Percentiles rank a stretch among this genome's conserved stretches.
These are phyloP conservation scores for Colletotrichum costaricense DNA, from an alignment of 2,329 filamentous ascomycete genomes.

Conservation along the genomic window DNA sequence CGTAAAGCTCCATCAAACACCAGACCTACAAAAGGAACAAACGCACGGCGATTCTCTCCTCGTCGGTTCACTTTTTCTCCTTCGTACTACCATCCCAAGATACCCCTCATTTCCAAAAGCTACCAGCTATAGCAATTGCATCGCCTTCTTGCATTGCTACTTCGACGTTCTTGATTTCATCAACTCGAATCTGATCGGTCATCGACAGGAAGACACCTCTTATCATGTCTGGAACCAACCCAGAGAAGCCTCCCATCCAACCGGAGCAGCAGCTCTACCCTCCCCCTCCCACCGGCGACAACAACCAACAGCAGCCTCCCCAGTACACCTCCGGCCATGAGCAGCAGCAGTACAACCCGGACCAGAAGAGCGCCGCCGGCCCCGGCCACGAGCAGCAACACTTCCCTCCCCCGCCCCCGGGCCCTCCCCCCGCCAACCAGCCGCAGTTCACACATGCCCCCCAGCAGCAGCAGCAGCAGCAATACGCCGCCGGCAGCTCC, in stretches of 20 bases:
- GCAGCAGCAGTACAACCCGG: constrained; percentile 17
- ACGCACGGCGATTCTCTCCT: background rate
- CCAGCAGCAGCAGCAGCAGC: constrained; percentile 15
- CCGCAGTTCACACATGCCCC: constrained; percentile 27
- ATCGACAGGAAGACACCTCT: background rate
- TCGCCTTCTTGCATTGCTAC: background rate
- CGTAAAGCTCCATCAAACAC: constrained; percentile 1
- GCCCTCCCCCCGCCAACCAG: constrained; percentile 29
- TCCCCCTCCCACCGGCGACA: constrained; percentile 21
- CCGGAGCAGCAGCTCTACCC: constrained; percentile 34
- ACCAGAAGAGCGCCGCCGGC: constrained; percentile 15
- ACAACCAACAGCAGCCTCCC: constrained; percentile 8
- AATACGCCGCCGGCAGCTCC: background rate
- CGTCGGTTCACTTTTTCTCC: background rate
- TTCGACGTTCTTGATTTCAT: background rate
- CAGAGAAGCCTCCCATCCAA: constrained; percentile 35
- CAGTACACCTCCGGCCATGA: constrained; percentile 15
- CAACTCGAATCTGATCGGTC: background rate
- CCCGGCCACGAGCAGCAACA: constrained; percentile 13
- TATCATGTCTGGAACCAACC: constrained; percentile 28
- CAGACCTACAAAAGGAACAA: constrained; percentile 22
- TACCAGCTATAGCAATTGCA: background rate
- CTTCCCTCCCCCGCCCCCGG: constrained; percentile 35
- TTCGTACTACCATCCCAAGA: background rate
- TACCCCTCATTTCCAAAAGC: background rate